Evolutionary conservation across 768 basidiomycete genomes (phyloP).

Genomic region (Cubamyces lactineus): DNA sequence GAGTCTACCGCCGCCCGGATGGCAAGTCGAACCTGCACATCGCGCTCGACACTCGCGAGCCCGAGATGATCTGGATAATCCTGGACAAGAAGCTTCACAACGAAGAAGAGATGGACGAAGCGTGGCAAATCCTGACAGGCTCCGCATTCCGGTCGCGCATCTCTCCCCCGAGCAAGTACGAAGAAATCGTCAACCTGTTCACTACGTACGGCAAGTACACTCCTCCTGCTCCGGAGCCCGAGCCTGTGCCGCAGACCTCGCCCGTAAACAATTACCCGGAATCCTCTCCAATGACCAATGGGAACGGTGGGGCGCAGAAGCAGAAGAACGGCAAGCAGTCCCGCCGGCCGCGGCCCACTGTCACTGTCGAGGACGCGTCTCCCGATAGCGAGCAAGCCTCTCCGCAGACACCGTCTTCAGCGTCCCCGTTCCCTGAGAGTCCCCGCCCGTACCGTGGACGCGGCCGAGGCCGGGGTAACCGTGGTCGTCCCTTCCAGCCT

Average conservation of each 20-base stretch:
- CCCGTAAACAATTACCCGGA: too few relatives aligned
- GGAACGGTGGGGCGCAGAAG: neutral
- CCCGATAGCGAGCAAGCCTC: slow-evolving; percentile 6
- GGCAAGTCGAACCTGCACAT: slow-evolving; percentile 53
- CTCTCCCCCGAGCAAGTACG: slow-evolving; percentile 38
- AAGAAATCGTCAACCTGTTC: slow-evolving; percentile 57
- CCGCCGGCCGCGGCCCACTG: slow-evolving; percentile 4
- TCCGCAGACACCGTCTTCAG: neutral
- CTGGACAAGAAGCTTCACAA: slow-evolving; percentile 60
- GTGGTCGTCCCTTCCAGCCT: slow-evolving; percentile 18
- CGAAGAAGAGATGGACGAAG: slow-evolving; percentile 50
- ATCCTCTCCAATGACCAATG: too few relatives aligned
- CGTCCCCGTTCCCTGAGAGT: neutral
- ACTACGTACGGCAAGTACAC: slow-evolving; percentile 53
- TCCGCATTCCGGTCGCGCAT: slow-evolving; percentile 9
- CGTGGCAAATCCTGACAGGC: slow-evolving; percentile 52
- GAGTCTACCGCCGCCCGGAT: slow-evolving; percentile 50
- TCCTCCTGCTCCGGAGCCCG: slow-evolving; percentile 30
- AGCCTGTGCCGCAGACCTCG: slow-evolving; percentile 37
- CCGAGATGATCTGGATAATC: slow-evolving; percentile 65
- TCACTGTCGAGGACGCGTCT: slow-evolving; percentile 7
- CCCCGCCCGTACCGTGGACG: slow-evolving; percentile 18
- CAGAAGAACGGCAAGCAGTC: slow-evolving; percentile 8
- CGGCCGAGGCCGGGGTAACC: slow-evolving; percentile 15
- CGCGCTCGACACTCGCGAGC: slow-evolving; percentile 62